phyloP scores from a whole-genome alignment of 768 basidiomycete genomes.

The Mycena rosella region DNA sequence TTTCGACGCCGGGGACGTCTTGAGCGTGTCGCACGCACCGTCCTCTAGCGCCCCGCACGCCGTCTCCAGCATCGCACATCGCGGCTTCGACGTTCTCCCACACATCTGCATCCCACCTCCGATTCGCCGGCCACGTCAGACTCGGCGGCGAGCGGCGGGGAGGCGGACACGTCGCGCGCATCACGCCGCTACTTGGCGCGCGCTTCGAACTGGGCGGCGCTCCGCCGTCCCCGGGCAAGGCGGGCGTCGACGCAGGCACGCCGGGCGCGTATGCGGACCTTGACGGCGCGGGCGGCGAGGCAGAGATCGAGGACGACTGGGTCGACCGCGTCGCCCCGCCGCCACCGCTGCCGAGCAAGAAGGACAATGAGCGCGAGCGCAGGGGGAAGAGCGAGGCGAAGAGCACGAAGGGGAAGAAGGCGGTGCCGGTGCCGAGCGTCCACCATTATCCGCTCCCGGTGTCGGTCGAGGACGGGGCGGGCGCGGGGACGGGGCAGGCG shows the following conservation, averaged over 20 bases:
- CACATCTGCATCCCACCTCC: slow-evolving; percentile 64
- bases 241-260: slow-evolving; percentile 45
- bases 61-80: slow-evolving; percentile 22
- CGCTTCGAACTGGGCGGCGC: slow-evolving; percentile 52
- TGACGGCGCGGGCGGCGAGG: slow-evolving; percentile 23
- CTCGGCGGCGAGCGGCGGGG: slow-evolving; percentile 58
- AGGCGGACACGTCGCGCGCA: slow-evolving; percentile 77
- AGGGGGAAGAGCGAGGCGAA: slow-evolving; percentile 50
- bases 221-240: slow-evolving; percentile 25
- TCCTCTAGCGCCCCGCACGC: slow-evolving; percentile 20
- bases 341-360: slow-evolving; percentile 51
- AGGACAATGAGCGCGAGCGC: not conserved
- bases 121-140: slow-evolving; percentile 55
- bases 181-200: slow-evolving; percentile 72
- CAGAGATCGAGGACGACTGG: slow-evolving; percentile 71
- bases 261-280: slow-evolving; percentile 46
- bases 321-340: slow-evolving; percentile 62
- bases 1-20: slow-evolving; percentile 37
- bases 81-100: slow-evolving; percentile 17
- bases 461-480: slow-evolving; percentile 49
- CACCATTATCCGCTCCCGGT: slow-evolving; percentile 78
- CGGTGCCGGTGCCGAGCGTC: slow-evolving; percentile 55
- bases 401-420: slow-evolving; percentile 48
- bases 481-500: slow-evolving; percentile 29
- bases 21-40: slow-evolving; percentile 23